These are phyloP conservation scores for Durusdinium trenchii DNA, from an alignment of 73 alveolate species.

Conservation along the genomic window DNA sequence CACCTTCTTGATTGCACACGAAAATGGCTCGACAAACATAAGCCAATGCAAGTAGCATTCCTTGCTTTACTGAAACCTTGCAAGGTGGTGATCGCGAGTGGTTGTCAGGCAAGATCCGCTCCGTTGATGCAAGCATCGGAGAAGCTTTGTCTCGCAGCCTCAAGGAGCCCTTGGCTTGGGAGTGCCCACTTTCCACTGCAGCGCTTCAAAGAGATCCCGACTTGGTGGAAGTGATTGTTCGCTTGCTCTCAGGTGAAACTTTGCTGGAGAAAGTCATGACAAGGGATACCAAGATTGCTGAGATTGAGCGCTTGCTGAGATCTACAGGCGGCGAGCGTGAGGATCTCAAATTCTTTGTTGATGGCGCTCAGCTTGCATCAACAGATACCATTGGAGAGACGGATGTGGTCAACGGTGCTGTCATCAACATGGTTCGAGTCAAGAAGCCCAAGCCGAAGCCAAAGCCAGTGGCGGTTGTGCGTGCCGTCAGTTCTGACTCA, in stretches of 20 bases:
- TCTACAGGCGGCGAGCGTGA: slow-evolving; percentile 31
- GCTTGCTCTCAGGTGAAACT: slow-evolving; percentile 66
- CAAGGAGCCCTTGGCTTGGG: slow-evolving; percentile 27
- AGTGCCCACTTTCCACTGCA: slow-evolving; percentile 20
- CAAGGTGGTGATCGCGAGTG: slow-evolving; percentile 59
- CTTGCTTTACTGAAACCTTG: background rate
- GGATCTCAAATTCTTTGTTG: slow-evolving; percentile 45
- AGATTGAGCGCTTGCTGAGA: background rate
- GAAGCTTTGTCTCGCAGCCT: slow-evolving; percentile 30
- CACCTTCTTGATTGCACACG: no score
- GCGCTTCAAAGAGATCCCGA: slow-evolving; percentile 39
- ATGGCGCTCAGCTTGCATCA: slow-evolving; percentile 39
- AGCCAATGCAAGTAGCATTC: background rate
- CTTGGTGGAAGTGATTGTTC: slow-evolving; percentile 44
- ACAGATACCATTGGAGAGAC: slow-evolving; percentile 24
- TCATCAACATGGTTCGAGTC: slow-evolving; percentile 54
- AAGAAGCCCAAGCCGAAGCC: slow-evolving; percentile 61
- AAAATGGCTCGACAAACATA: no score
- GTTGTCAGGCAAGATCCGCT: slow-evolving; percentile 35
- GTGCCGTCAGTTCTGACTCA: background rate
- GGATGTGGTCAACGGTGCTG: slow-evolving; percentile 15
- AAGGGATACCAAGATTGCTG: slow-evolving; percentile 9
- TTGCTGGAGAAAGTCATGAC: slow-evolving; percentile 35
- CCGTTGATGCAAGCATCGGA: slow-evolving; percentile 13
- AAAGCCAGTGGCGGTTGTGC: slow-evolving; percentile 20